phyloP scores from a whole-genome alignment of 306 rosid species.

The Comarum palustre region DNA sequence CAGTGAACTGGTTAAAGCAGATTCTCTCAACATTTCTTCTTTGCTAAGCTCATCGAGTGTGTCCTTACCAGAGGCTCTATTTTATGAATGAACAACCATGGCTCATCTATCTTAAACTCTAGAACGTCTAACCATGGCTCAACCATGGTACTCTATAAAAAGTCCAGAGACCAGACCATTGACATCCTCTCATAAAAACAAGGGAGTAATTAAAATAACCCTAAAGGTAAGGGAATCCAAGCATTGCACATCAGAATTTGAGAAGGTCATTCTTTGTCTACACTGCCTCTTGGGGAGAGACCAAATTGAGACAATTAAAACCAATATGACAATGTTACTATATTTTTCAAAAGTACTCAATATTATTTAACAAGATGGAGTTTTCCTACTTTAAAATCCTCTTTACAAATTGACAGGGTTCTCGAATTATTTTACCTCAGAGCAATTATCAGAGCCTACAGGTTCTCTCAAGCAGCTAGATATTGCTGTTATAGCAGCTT shows the following conservation, averaged over 20 bases:
- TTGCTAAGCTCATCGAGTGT: not conserved
- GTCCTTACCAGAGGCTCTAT: not conserved
- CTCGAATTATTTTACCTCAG: slow-evolving; percentile 61
- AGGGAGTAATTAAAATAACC: not conserved
- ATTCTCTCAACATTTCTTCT: not conserved
- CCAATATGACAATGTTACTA: not conserved
- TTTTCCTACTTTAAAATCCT: not conserved
- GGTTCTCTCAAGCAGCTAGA: slow-evolving; percentile 90
- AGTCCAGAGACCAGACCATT: not conserved
- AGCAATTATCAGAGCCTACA: slow-evolving; percentile 72
- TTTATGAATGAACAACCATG: not conserved
- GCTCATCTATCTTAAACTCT: not conserved
- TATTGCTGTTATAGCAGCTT: slow-evolving; percentile 87
- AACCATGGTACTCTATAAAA: not conserved
- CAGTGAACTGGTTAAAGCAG: not conserved
- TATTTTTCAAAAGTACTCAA: not conserved
- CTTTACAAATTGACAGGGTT: slow-evolving; percentile 16
- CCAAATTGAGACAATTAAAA: not conserved
- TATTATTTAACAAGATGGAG: not conserved
- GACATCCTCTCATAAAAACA: not conserved
- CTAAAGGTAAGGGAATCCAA: not conserved
- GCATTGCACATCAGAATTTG: not conserved
- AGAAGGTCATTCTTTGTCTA: not conserved
- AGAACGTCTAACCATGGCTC: not conserved
- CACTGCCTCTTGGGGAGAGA: not conserved